These are phyloP conservation scores for Naganishia sp. DNA, from an alignment of 1,284 basidiomycete genomes.

Conservation along the genomic window DNA sequence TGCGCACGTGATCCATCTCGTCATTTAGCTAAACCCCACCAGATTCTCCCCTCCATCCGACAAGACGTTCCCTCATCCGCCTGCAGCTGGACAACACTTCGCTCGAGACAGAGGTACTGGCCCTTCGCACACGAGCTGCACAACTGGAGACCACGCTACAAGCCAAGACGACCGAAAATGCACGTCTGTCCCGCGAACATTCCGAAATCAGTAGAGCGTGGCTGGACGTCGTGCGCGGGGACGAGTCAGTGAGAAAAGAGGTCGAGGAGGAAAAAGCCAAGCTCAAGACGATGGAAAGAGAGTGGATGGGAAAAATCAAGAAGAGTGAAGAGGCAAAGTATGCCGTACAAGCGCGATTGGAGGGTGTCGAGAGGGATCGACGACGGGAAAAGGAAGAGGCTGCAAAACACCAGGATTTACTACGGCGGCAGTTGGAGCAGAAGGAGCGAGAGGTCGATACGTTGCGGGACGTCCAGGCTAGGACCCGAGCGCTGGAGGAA, in stretches of 20 bases:
- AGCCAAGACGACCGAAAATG: conserved; percentile 17
- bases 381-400: conserved; percentile 9
- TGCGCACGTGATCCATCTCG: background rate
- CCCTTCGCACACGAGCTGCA: conserved; percentile 16
- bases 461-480: conserved; percentile 42
- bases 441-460: conserved; percentile 41
- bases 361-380: conserved; percentile 3
- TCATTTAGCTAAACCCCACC: background rate
- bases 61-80: conserved; percentile 29
- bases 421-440: conserved; percentile 39
- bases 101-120: conserved; percentile 18
- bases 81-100: conserved; percentile 31
- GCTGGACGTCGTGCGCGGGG: conserved; percentile 23
- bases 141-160: conserved; percentile 17
- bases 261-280: conserved; percentile 23
- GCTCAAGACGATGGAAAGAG: background rate
- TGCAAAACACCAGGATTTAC: conserved; percentile 36
- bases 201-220: conserved; percentile 24
- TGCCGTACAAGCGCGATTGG: conserved; percentile 9
- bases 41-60: conserved; percentile 33
- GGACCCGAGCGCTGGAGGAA: conserved; percentile 45
- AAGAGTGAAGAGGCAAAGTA: conserved; percentile 9
- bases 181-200: conserved; percentile 26
- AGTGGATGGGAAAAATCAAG: conserved; percentile 2
- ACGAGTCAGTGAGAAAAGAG: conserved; percentile 15